Base-by-base conservation (phyloP, 2,329 filamentous ascomycete species). In the Penicillium corylophilum region DNA sequence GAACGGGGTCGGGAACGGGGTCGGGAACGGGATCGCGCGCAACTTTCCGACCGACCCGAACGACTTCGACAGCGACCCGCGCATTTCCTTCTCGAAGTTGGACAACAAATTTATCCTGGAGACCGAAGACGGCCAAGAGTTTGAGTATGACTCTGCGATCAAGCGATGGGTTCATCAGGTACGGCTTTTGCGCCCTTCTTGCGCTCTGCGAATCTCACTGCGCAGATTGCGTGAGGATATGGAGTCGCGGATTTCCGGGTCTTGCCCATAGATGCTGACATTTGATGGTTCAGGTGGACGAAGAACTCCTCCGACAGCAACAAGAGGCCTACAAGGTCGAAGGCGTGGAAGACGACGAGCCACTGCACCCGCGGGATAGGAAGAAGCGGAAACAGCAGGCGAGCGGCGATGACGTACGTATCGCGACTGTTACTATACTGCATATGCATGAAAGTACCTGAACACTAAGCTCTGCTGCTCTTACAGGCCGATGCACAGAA, bases 11-110 rank as follows among this genome's bases (percentile, higher is more conserved):
- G n/a, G n/a, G n/a, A n/a, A n/a, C n/a, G n/a, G n/a, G n/a, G n/a
- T n/a, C n/a, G n/a, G n/a, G n/a, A n/a, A n/a, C 44, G 52, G 47
- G 40, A 35, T 56, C 15, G 44, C 60, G 46, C 45, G 56, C 51
- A 67, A 59, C 47, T 82, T 83, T 55, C 81, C 81, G 16, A 70
- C 70, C 50, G 74, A 89, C 51, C 79, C 82, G 13, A 79, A 82
- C 50, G 81, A 88, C 43, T 95, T 95, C 68, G 85, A 87, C 63
- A 76, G 76, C 52, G 91, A 96, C 68, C 82, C 89, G 24, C 88
- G 92, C 62, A 89, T 96, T 65, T 93, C 90, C 5, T 95, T 87
- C 75, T 93, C 89, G n/a, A 88, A 83, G 68, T 79, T 90, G 55
- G 87, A 93, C 72, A 80, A 84, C 66, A 93, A 90, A 68, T 93